phyloP scores from a whole-genome alignment of 2,329 filamentous ascomycete species.

The Fusarium odoratissimum region DNA sequence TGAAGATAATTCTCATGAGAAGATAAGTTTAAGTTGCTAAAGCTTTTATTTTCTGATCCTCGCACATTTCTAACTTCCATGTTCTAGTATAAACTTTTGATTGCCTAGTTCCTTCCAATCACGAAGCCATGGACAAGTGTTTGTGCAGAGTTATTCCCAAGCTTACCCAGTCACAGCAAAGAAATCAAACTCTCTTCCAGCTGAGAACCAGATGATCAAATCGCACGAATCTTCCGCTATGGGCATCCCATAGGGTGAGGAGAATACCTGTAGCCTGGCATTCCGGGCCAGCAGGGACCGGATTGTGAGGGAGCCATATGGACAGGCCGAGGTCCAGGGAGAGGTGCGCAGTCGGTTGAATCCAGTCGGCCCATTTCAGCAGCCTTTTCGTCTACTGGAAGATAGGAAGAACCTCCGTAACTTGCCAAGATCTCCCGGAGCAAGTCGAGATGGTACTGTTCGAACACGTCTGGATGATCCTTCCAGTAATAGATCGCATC shows the following conservation, averaged over 20 bases:
- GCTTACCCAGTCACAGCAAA: neutral
- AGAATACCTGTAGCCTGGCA: no score
- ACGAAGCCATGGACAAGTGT: neutral
- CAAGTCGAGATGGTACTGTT: neutral
- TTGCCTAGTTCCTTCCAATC: neutral
- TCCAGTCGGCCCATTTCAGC: neutral
- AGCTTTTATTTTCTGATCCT: neutral
- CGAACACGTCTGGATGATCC: neutral
- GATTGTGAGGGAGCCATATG: neutral
- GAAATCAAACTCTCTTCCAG: neutral
- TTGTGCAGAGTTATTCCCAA: neutral
- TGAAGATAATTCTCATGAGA: neutral
- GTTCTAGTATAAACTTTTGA: neutral
- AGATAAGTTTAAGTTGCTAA: neutral
- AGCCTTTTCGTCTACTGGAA: neutral
- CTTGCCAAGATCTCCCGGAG: neutral
- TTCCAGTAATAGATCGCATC: neutral
- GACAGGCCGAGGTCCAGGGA: neutral
- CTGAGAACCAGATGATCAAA: neutral
- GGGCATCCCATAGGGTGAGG: neutral
- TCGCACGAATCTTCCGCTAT: no score
- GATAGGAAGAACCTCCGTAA: neutral
- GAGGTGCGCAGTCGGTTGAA: neutral
- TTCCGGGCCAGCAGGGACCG: fast-evolving
- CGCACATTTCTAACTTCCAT: neutral